Conservation (phyloP, 2,329 filamentous ascomycete genomes). For the Fusarium sp. region DNA sequence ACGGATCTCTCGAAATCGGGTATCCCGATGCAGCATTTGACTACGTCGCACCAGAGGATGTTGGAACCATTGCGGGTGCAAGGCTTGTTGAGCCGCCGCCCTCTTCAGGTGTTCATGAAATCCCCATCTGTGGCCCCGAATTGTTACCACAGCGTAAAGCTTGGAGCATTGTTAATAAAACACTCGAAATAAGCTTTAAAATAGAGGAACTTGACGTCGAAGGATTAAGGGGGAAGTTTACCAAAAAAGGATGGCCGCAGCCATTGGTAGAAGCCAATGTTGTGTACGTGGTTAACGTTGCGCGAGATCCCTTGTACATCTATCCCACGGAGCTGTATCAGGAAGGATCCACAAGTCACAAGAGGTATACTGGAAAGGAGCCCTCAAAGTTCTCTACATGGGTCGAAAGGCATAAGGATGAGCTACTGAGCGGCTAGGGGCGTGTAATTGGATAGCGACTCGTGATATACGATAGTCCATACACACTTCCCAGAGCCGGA, state of each 20-base stretch:
- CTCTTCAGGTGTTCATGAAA: background rate
- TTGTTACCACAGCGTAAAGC: constrained; percentile 6
- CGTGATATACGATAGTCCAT: no score
- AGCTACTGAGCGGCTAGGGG: background rate
- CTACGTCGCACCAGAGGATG: constrained; percentile 31
- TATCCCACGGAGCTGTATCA: constrained; percentile 1
- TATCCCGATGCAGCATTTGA: constrained; percentile 12
- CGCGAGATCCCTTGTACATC: background rate
- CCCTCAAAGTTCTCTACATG: constrained; percentile 17
- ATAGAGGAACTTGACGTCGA: constrained; percentile 15
- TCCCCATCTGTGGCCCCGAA: constrained; percentile 21
- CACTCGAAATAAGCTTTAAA: background rate
- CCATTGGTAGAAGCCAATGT: constrained; percentile 8
- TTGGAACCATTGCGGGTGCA: constrained; percentile 16
- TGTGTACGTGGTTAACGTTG: background rate
- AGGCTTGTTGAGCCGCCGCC: background rate
- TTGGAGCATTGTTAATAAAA: constrained; percentile 5
- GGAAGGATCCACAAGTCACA: constrained; percentile 10
- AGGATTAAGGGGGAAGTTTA: background rate
- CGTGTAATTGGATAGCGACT: no score
- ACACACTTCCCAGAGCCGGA: no score
- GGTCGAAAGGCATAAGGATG: constrained; percentile 16
- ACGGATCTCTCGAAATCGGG: background rate
- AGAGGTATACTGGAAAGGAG: constrained; percentile 20
- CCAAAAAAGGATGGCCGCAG: background rate